Evolutionary conservation across 257 asterid genomes (phyloP).

Genomic region (Eucommia ulmoides): DNA sequence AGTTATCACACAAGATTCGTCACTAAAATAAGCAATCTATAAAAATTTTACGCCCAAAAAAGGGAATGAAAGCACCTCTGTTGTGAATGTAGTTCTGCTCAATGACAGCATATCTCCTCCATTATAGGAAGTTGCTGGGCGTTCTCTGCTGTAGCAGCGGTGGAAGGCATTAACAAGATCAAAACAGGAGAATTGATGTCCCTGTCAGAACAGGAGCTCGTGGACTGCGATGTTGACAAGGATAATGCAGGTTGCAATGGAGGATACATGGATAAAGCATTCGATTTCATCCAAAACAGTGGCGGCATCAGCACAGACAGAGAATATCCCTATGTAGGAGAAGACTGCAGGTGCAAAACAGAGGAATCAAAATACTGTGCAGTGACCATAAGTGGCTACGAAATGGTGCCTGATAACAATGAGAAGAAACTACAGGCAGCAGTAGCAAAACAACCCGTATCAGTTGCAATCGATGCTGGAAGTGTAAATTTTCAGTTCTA

Average conservation of each 20-base stretch:
- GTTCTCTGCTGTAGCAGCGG: conserved; percentile 55
- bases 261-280: conserved; percentile 45
- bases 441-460: conserved; percentile 46
- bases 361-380: conserved; percentile 10
- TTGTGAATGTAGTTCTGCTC: neutral
- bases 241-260: conserved; percentile 41
- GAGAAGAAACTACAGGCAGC: conserved; percentile 39
- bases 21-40: too few species aligned
- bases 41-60: too few species aligned
- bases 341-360: conserved; percentile 20
- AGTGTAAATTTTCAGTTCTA: conserved; percentile 33
- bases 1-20: too few species aligned
- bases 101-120: conserved; percentile 7
- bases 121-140: conserved; percentile 76
- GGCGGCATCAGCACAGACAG: conserved; percentile 36
- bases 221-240: conserved; percentile 38
- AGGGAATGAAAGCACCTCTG: too few species aligned
- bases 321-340: conserved; percentile 36
- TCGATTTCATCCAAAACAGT: conserved; percentile 25
- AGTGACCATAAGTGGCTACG: conserved; percentile 36
- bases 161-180: conserved; percentile 58
- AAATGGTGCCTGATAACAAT: conserved; percentile 15
- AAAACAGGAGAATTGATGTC: conserved; percentile 44
- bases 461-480: conserved; percentile 48
- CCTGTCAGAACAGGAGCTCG: conserved; percentile 52